These are phyloP conservation scores for Epichloe aotearoae DNA, from an alignment of 2,329 filamentous ascomycete genomes.

Conservation along the genomic window DNA sequence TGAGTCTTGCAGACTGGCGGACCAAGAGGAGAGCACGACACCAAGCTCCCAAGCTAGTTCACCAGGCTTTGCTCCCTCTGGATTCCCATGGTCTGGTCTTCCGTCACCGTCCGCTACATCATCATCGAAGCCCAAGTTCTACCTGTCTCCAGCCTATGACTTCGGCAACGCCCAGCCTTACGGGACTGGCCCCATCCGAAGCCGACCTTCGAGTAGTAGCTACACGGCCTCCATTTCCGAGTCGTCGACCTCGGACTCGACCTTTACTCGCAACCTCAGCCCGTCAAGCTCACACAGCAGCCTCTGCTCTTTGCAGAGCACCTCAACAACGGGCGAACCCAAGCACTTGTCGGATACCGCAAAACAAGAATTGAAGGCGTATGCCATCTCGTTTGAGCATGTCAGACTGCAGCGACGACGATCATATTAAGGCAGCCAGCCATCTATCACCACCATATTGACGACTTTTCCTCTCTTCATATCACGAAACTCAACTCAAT, in stretches of 20 bases:
- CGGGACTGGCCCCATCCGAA: conserved; percentile 32
- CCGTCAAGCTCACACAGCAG: conserved; percentile 75
- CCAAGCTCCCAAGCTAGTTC: conserved; percentile 46
- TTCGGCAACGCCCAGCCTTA: conserved; percentile 53
- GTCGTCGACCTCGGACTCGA: conserved; percentile 5
- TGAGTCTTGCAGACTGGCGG: conserved; percentile 76
- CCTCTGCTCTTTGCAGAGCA: conserved; percentile 64
- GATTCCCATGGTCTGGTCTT: conserved; percentile 32
- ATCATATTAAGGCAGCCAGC: conserved; percentile 29
- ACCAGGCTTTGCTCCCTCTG: conserved; percentile 35
- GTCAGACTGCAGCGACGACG: conserved; percentile 48
- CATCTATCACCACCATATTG: not conserved
- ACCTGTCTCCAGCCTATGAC: conserved; percentile 63
- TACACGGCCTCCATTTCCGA: conserved; percentile 15
- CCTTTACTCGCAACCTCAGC: conserved; percentile 33
- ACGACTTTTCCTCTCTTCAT: not conserved
- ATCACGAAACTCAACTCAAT: conserved; percentile 3
- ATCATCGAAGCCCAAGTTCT: conserved; percentile 36
- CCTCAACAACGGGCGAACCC: conserved; percentile 38
- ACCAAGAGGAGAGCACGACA: conserved; percentile 61
- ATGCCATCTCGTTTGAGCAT: conserved; percentile 81
- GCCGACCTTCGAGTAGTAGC: conserved; percentile 11
- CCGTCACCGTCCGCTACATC: conserved; percentile 1
- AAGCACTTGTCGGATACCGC: conserved; percentile 60
- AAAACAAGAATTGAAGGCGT: conserved; percentile 67